Percentiles rank a stretch among this genome's conserved stretches.
These are phyloP conservation scores for Xylaria multiplex DNA, from an alignment of 2,329 filamentous ascomycete genomes.

Conservation along the genomic window DNA sequence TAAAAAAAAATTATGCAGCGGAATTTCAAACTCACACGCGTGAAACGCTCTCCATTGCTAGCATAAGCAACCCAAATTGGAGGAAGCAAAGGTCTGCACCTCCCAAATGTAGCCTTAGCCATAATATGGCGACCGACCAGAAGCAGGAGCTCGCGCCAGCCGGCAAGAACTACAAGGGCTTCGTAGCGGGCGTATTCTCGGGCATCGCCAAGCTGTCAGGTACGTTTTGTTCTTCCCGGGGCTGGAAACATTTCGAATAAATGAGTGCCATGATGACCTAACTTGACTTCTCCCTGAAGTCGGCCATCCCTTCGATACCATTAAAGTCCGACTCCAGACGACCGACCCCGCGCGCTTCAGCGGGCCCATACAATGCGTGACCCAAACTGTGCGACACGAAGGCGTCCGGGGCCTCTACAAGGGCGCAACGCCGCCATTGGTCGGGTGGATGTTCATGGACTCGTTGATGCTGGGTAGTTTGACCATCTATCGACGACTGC, in stretches of 20 bases:
- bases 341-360: constrained; percentile 79
- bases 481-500: constrained; percentile 85
- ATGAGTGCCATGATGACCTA: background rate
- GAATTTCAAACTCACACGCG: background rate
- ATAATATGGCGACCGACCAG: constrained; percentile 46
- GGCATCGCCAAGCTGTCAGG: constrained; percentile 90
- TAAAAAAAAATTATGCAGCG: background rate
- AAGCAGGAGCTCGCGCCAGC: constrained; percentile 52
- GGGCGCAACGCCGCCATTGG: constrained; percentile 87
- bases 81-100: constrained; percentile 5
- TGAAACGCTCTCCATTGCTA: background rate
- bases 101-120: constrained; percentile 38
- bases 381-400: constrained; percentile 86
- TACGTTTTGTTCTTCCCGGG: constrained; percentile 54
- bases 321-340: constrained; percentile 96
- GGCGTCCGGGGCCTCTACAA: constrained; percentile 90
- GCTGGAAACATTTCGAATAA: too few relatives aligned
- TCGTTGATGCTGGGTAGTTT: constrained; percentile 88
- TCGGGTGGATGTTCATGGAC: constrained; percentile 99
- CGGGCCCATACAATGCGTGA: constrained; percentile 85
- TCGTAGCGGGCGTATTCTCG: constrained; percentile 95
- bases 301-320: constrained; percentile 87
- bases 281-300: constrained; percentile 52
- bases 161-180: constrained; percentile 83
- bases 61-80: background rate